Evolutionary conservation across 2,329 filamentous ascomycete genomes (phyloP).

Genomic region (Colletotrichum nymphaeae): DNA sequence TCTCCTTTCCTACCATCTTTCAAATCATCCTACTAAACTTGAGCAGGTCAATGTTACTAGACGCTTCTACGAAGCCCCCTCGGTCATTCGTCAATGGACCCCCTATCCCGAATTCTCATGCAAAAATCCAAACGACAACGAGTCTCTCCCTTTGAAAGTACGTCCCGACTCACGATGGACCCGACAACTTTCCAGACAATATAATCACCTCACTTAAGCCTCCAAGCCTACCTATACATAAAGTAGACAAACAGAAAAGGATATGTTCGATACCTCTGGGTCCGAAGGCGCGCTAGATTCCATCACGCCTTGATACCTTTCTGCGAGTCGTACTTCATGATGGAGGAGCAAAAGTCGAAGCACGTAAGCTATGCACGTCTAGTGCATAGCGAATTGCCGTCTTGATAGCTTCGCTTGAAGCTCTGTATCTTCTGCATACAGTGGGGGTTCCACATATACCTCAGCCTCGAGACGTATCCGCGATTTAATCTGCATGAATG

Average conservation of each 20-base stretch:
- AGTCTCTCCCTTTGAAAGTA: background rate
- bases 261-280: background rate
- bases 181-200: background rate
- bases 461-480: too few relatives aligned
- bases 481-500: too few relatives aligned
- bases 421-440: too few relatives aligned
- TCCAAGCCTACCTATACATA: background rate
- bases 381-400: too few relatives aligned
- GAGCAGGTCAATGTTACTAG: background rate
- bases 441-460: too few relatives aligned
- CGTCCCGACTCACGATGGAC: background rate
- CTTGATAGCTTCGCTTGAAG: too few relatives aligned
- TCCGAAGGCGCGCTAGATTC: background rate
- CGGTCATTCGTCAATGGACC: background rate
- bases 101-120: background rate
- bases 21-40: background rate
- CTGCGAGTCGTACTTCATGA: too few relatives aligned
- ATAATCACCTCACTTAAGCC: background rate
- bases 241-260: background rate
- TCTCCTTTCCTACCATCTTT: background rate
- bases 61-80: background rate
- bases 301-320: background rate
- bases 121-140: background rate
- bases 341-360: too few relatives aligned
- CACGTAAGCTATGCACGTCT: too few relatives aligned